Evolutionary conservation across 2,329 filamentous ascomycete genomes (phyloP).

Genomic region (Orbilia oligospora): DNA sequence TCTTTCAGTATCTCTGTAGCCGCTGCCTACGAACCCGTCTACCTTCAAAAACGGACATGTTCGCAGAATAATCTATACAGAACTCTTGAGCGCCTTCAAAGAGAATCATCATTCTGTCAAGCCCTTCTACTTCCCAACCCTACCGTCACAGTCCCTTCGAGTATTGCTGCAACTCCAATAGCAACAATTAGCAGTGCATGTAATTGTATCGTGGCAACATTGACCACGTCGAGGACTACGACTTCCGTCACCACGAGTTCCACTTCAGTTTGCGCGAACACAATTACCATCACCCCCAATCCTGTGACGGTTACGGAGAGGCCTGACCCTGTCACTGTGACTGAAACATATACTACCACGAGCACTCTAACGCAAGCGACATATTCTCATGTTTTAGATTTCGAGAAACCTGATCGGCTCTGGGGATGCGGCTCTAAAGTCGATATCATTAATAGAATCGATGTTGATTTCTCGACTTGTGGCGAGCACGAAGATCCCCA

Average conservation of each 20-base stretch:
- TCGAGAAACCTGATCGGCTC: slow-evolving; percentile 7
- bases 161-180: slow-evolving; percentile 43
- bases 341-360: slow-evolving; percentile 26
- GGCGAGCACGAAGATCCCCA: slow-evolving; percentile 20
- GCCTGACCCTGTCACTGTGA: slow-evolving; percentile 17
- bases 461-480: slow-evolving; percentile 8
- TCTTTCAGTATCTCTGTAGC: slow-evolving; percentile 15
- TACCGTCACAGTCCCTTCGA: slow-evolving; percentile 39
- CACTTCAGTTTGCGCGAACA: slow-evolving; percentile 5
- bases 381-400: slow-evolving; percentile 1
- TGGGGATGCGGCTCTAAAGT: slow-evolving; percentile 32
- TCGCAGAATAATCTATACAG: slow-evolving; percentile 38
- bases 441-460: not conserved
- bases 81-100: slow-evolving; percentile 46
- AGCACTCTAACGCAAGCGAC: slow-evolving; percentile 2
- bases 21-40: slow-evolving; percentile 3
- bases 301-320: slow-evolving; percentile 30
- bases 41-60: slow-evolving; percentile 26
- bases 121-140: slow-evolving; percentile 37
- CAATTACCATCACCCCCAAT: not conserved
- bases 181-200: slow-evolving; percentile 45
- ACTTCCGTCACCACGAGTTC: slow-evolving; percentile 2
- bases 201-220: slow-evolving; percentile 33
- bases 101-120: slow-evolving; percentile 44
- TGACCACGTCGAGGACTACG: slow-evolving; percentile 19